Conservation (phyloP, 2,329 filamentous ascomycete genomes). For the Aspergillus tamarii region DNA sequence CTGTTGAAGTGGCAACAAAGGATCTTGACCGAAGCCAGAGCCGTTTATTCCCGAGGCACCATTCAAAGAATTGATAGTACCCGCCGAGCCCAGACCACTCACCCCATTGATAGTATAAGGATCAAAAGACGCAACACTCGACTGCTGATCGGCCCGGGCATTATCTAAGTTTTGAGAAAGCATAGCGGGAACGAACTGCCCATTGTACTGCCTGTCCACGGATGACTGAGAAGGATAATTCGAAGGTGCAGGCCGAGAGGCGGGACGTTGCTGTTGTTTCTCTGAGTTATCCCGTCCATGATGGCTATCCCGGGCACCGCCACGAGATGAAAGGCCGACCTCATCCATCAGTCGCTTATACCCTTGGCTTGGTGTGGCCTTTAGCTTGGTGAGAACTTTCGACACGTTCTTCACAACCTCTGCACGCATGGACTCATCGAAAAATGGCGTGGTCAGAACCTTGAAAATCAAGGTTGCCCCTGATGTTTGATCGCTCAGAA, state of each 20-base stretch:
- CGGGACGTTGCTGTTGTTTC: constrained; percentile 48
- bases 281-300: constrained; percentile 44
- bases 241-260: constrained; percentile 44
- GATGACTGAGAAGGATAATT: constrained; percentile 40
- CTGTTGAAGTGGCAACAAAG: constrained; percentile 52
- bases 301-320: constrained; percentile 43
- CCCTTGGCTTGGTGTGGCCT: constrained; percentile 90
- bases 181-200: constrained; percentile 42
- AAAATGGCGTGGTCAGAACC: constrained; percentile 94
- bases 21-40: constrained; percentile 42
- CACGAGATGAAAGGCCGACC: constrained; percentile 74
- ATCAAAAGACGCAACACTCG: constrained; percentile 40
- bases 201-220: constrained; percentile 47
- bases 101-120: constrained; percentile 42
- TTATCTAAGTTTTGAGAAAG: constrained; percentile 41
- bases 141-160: constrained; percentile 41
- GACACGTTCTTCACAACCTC: constrained; percentile 93
- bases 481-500: constrained; percentile 86
- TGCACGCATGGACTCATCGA: constrained; percentile 84
- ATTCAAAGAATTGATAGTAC: constrained; percentile 30
- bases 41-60: constrained; percentile 35
- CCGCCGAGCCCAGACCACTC: constrained; percentile 29
- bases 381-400: constrained; percentile 83
- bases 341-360: constrained; percentile 99
- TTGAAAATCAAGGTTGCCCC: constrained; percentile 98